A percentile compares a stretch with the other conserved stretches of the same genome.
phyloP scores from a whole-genome alignment of 805 yeast genomes.

The Cyberlindnera japonica region DNA sequence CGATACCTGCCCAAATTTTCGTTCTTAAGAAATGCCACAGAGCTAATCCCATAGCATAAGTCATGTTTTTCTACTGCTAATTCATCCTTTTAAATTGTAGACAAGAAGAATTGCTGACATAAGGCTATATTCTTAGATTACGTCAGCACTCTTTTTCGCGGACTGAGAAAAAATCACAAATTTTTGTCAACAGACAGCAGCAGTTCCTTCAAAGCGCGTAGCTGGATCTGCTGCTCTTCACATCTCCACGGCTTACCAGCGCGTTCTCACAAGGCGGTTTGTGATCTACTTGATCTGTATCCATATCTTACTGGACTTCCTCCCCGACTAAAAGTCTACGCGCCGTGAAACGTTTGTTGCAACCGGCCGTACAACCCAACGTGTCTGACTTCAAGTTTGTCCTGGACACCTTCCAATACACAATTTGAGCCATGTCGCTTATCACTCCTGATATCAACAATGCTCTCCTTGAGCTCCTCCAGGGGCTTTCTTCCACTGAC shows the following conservation, averaged over 20 bases:
- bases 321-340: neutral
- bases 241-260: neutral
- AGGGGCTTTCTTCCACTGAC: conserved; percentile 74
- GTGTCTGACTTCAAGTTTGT: neutral
- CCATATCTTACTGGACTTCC: neutral
- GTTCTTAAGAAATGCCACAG: too few species aligned
- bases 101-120: neutral
- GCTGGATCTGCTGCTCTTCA: neutral
- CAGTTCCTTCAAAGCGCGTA: neutral
- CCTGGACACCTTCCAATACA: neutral
- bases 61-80: too few species aligned
- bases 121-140: neutral
- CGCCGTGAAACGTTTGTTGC: neutral
- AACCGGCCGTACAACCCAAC: neutral
- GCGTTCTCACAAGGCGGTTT: neutral
- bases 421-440: conserved; percentile 31
- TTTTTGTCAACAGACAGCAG: conserved; percentile 8
- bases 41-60: too few species aligned
- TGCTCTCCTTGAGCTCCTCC: conserved; percentile 52
- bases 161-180: conserved; percentile 3
- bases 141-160: neutral
- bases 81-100: too few species aligned
- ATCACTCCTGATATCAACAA: conserved; percentile 59
- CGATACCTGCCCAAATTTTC: neutral
- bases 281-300: neutral